Percentiles rank a stretch among this genome's conserved stretches.
Conservation (phyloP, 2,329 filamentous ascomycete species). For the Chaetothyriales sp. region DNA sequence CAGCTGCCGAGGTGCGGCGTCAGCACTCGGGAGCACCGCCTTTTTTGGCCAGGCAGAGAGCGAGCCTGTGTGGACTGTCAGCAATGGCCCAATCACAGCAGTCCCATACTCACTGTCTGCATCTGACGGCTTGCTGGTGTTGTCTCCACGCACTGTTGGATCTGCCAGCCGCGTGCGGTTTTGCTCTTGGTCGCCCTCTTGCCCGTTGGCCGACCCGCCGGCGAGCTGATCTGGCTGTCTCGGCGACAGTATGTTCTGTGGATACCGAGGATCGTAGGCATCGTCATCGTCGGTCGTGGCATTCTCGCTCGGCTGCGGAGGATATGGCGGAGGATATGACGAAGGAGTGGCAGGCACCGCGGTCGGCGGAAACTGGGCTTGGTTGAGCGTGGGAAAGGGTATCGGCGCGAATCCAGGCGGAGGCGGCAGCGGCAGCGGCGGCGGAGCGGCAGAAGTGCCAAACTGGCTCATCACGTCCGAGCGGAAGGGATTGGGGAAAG, state of each 20-base stretch:
- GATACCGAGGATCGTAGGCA: slow-evolving; percentile 1
- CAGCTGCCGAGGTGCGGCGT: background rate
- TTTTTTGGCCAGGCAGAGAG: background rate
- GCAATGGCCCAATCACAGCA: background rate
- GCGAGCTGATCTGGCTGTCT: background rate
- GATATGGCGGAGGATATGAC: slow-evolving; percentile 10
- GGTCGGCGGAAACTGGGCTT: slow-evolving; percentile 8
- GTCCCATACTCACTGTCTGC: background rate
- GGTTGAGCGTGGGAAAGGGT: slow-evolving; percentile 10
- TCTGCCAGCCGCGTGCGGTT: background rate
- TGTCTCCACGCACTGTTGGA: background rate
- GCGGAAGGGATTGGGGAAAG: slow-evolving; percentile 15
- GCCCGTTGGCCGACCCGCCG: background rate
- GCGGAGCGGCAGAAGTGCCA: slow-evolving; percentile 4
- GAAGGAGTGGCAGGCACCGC: slow-evolving; percentile 5
- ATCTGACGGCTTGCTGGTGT: background rate
- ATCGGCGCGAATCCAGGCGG: slow-evolving; percentile 11
- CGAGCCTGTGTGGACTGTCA: background rate
- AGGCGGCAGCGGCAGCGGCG: slow-evolving; percentile 8
- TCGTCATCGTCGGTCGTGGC: background rate
- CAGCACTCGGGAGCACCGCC: background rate
- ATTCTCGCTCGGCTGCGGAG: slow-evolving; percentile 2
- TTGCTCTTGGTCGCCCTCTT: background rate
- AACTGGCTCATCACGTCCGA: slow-evolving; percentile 17
- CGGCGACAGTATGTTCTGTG: background rate